Evolutionary conservation across 306 rosid species (phyloP), one percentile per base, ranked within the genome.

Genomic region (Begonia loranthoides): DNA sequence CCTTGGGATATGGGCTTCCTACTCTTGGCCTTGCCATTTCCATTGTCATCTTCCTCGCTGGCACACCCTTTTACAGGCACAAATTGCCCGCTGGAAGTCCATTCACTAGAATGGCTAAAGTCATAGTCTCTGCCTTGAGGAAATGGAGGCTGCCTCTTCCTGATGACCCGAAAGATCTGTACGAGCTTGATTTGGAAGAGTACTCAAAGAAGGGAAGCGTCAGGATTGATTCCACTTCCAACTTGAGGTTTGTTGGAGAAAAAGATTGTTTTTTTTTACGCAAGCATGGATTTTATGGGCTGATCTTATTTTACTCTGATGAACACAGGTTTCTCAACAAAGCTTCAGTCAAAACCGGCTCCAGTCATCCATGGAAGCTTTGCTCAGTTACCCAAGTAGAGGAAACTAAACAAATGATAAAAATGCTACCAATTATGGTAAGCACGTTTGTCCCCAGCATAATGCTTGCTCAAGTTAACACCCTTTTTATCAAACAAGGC

Each of bases 341-440:
- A 55, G 76, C 83, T 15, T 54, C 79, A 4, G 61, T 77, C 47
- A 77, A 16, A 73, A 50, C 63, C 39, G 66, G 58, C 8, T 73
- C 73, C 17, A 68, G 66, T 12, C 56, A 52, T 57, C 59, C 66
- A 22, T 73, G 74, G 83, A 63, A 28, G 64, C 22, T 69, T 4
- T 77, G 93, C 67, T 66, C 95, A 4, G 79, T 90, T 49, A 80
- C 95, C 1, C 92, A 90, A 80, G 95, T 90, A 17, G 99, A 90
- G 58, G 86, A 79, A 54, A 80, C 93, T 12, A 90, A 90, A 51
- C 95, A 82, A 59, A 72, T 82, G 41, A 52, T 82, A 51, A 69
- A 83, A 14, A 80, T 90, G 99, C 51, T 67, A 9, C 80, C 86
- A 13, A 68, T 86, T 61, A 65, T 80, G 74, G 46, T 78, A 4